These are phyloP conservation scores for Neoarthrinium moseri DNA, from an alignment of 2,329 filamentous ascomycete genomes.

Conservation along the genomic window DNA sequence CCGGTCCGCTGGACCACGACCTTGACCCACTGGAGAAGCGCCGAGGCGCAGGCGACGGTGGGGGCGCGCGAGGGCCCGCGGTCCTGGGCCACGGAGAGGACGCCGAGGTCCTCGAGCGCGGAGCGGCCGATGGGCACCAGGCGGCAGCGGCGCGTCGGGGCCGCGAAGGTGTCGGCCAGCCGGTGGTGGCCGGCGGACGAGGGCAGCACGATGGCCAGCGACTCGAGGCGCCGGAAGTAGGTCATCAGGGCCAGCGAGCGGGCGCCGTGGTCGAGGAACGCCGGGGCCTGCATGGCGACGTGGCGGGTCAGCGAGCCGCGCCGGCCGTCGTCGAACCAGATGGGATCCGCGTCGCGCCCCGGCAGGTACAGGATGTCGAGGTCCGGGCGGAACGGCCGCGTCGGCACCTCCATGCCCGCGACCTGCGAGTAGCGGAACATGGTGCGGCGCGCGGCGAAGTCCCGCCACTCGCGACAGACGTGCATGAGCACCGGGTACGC, in stretches of 20 bases:
- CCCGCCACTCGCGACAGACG: constrained; percentile 18
- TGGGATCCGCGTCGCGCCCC: neutral
- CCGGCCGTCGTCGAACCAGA: neutral
- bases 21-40: neutral
- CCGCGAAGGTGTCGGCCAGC: neutral
- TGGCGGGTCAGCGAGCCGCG: neutral
- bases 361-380: constrained; percentile 16
- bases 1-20: neutral
- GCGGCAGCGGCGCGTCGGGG: neutral
- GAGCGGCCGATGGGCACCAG: neutral
- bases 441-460: constrained; percentile 7
- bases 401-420: constrained; percentile 16
- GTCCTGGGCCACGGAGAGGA: neutral
- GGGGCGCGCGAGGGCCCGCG: neutral
- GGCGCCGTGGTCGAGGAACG: constrained; percentile 1
- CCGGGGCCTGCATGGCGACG: constrained; percentile 3
- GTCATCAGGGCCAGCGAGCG: constrained; percentile 3
- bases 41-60: neutral
- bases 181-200: neutral
- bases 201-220: neutral
- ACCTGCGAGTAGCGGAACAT: constrained; percentile 16
- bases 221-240: constrained; percentile 2
- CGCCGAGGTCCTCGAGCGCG: neutral
- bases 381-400: constrained; percentile 17
- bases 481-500: constrained; percentile 18